Evolutionary conservation across 2,329 filamentous ascomycete genomes (phyloP), one percentile per base, ranked within the genome.

Genomic region (Metarhizium brunneum): DNA sequence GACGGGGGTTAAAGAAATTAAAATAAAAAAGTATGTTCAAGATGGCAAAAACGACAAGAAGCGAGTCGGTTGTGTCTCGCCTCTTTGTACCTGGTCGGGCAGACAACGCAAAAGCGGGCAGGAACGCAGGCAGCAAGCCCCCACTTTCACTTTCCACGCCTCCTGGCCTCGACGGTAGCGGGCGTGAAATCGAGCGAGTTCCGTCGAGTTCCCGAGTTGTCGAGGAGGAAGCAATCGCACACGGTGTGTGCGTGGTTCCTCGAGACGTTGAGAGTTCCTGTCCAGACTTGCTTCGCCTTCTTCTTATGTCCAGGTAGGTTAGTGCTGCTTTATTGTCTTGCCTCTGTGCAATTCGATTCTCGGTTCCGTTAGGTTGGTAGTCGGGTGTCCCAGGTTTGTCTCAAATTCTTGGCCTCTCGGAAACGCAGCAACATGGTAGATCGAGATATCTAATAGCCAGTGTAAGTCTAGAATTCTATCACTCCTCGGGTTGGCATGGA

Each of bases 61-160:
- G 43, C 14, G 30, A 48, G 18, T 20, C 20, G 7, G 20, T 36
- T 40, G 49, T 47, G 51, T 48, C 42, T 42, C 42, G 6, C 8
- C 42, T 40, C 54, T 55, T 52, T 55, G 54, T 52, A 55, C 54
- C 18, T 53, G 53, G 53, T 54, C 47, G 38, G 53, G 47, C 53
- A 49, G 43, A 48, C 52, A 49, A 54, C 47, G 25, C 45, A 54
- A 45, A 35, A 50, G 47, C 35, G 53, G 53, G 53, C 47, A 50
- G 53, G 53, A 32, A 54, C 47, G 35, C 47, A 50, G 53, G 47
- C 53, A 54, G 53, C 53, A 50, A 54, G 42, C 49, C 43, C 43
- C 50, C 50, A 56, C 45, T 30, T 43, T 52, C n/a, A 32, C 18
- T 45, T 45, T 45, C 42, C n/a, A 20, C 42, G n/a, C 13, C 6